These are phyloP conservation scores for Ceratobasidium sp. DNA, from an alignment of 1,284 basidiomycete species.

Conservation along the genomic window DNA sequence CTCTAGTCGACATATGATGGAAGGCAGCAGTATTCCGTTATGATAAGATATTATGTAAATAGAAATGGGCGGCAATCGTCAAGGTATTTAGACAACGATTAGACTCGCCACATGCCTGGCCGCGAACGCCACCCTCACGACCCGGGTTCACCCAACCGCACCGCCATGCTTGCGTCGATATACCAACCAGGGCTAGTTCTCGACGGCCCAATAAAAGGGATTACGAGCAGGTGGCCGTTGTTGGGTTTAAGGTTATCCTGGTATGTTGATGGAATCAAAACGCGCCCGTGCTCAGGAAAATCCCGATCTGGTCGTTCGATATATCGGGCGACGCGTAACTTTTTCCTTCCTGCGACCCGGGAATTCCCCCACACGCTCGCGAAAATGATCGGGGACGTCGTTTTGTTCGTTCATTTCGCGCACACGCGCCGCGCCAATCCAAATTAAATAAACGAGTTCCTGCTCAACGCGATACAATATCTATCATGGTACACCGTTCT, in stretches of 20 bases:
- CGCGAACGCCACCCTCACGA: constrained; percentile 16
- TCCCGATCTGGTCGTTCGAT: constrained; percentile 25
- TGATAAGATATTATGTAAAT: not conserved
- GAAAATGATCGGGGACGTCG: constrained; percentile 16
- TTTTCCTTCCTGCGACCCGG: constrained; percentile 22
- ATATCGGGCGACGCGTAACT: constrained; percentile 32
- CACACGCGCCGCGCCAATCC: not conserved
- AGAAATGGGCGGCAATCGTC: not conserved
- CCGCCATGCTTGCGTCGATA: not conserved
- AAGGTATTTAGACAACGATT: not conserved
- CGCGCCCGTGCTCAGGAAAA: constrained; percentile 3
- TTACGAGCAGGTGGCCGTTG: not conserved
- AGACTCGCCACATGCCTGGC: not conserved
- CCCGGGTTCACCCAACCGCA: not conserved
- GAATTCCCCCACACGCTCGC: constrained; percentile 21
- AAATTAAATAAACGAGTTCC: constrained; percentile 24
- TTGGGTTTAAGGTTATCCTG: constrained; percentile 12
- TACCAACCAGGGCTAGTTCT: no score
- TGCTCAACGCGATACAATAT: constrained; percentile 25
- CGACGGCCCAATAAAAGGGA: no score
- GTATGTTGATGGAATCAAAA: constrained; percentile 36
- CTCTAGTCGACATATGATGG: not conserved
- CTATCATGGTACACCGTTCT: constrained; percentile 6
- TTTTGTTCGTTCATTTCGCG: not conserved
- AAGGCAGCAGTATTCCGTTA: not conserved